Conservation (phyloP, 345 rosid species). For the Populus davidiana region DNA sequence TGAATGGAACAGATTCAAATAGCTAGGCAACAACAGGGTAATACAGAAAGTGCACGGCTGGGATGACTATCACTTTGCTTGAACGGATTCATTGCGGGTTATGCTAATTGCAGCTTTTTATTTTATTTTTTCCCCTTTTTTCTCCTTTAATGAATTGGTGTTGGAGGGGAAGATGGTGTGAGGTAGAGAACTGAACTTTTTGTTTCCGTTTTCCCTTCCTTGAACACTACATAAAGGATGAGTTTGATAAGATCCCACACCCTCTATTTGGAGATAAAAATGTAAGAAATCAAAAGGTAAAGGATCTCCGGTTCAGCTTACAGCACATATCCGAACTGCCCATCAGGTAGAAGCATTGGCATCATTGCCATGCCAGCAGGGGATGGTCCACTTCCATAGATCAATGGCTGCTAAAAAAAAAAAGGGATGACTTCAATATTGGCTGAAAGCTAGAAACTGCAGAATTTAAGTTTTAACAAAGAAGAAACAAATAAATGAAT, state of each 20-base stretch:
- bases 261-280: background rate
- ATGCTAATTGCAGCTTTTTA: background rate
- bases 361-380: conserved; percentile 92
- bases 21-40: background rate
- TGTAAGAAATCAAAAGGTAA: background rate
- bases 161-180: background rate
- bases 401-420: conserved; percentile 61
- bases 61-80: background rate
- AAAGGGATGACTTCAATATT: background rate
- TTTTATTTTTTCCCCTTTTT: background rate
- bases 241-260: background rate
- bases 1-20: background rate
- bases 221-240: background rate
- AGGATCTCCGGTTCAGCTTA: conserved; percentile 37
- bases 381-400: conserved; percentile 70
- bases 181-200: background rate
- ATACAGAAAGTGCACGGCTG: background rate
- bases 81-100: background rate
- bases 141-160: background rate
- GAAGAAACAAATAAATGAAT: background rate
- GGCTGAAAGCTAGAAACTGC: conserved; percentile 1
- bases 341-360: conserved; percentile 97
- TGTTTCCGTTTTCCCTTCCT: background rate
- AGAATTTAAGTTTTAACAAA: background rate
- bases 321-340: conserved; percentile 88